These are phyloP conservation scores for Capsicum baccatum DNA, from an alignment of 257 asterid species.

Conservation along the genomic window DNA sequence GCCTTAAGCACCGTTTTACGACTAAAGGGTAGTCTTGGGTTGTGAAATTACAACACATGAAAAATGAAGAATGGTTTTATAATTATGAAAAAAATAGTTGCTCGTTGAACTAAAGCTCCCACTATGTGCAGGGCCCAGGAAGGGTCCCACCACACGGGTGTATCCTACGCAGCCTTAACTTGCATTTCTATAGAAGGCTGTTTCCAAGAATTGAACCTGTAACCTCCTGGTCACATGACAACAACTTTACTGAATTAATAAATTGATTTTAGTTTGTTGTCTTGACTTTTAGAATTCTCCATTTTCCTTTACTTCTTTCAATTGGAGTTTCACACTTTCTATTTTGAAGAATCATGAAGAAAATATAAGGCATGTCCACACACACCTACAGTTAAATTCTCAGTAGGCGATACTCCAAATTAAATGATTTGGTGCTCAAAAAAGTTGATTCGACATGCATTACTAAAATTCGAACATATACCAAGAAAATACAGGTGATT, in stretches of 20 bases:
- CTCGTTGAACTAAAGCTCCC: too few relatives aligned
- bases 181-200: too few relatives aligned
- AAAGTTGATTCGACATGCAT: neutral
- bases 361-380: neutral
- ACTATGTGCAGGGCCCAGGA: too few relatives aligned
- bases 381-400: neutral
- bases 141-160: too few relatives aligned
- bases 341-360: conserved; percentile 25
- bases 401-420: neutral
- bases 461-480: neutral
- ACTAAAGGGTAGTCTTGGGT: too few relatives aligned
- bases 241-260: neutral
- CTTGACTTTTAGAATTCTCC: neutral
- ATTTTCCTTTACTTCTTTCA: conserved; percentile 25
- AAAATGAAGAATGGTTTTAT: neutral
- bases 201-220: neutral
- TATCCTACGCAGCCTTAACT: too few relatives aligned
- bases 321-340: neutral
- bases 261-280: neutral
- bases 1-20: too few relatives aligned
- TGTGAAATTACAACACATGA: neutral
- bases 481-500: neutral
- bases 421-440: neutral
- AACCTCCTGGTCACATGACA: too few relatives aligned
- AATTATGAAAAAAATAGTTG: too few relatives aligned